Conservation (phyloP, 176 grass and related monocot genomes). For the Microstegium vimineum region DNA sequence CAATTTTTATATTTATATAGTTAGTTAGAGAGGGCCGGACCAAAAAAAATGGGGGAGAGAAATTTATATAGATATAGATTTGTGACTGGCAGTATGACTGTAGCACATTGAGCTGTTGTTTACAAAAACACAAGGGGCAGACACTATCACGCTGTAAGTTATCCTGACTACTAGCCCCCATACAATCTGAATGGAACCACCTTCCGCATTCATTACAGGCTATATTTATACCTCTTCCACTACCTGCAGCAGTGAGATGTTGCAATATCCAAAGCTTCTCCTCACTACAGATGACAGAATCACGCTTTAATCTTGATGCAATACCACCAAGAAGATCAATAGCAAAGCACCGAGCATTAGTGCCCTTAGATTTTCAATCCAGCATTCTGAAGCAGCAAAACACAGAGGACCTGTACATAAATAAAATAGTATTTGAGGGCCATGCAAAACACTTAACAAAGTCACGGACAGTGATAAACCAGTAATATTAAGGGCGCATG, state of each 20-base stretch:
- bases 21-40: too few species aligned
- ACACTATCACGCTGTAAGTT: slow-evolving; percentile 58
- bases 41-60: too few species aligned
- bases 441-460: slow-evolving; percentile 4
- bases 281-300: slow-evolving; percentile 59
- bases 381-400: slow-evolving; percentile 95
- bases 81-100: slow-evolving; percentile 69
- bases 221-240: slow-evolving; percentile 62
- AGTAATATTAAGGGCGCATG: background rate
- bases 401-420: slow-evolving; percentile 80
- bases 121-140: slow-evolving; percentile 80
- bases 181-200: slow-evolving; percentile 95
- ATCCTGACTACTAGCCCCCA: slow-evolving; percentile 69
- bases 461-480: background rate
- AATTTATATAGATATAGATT: too few species aligned
- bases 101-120: slow-evolving; percentile 76
- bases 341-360: slow-evolving; percentile 89
- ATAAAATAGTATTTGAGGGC: slow-evolving; percentile 1
- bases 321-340: slow-evolving; percentile 95
- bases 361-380: slow-evolving; percentile 94
- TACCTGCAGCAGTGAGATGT: slow-evolving; percentile 45
- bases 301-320: slow-evolving; percentile 90
- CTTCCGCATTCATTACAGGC: slow-evolving; percentile 67
- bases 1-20: too few species aligned
- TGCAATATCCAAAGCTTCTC: slow-evolving; percentile 92